These are phyloP conservation scores for Tolypocladium tundrense DNA, from an alignment of 2,329 filamentous ascomycete genomes.

Conservation along the genomic window DNA sequence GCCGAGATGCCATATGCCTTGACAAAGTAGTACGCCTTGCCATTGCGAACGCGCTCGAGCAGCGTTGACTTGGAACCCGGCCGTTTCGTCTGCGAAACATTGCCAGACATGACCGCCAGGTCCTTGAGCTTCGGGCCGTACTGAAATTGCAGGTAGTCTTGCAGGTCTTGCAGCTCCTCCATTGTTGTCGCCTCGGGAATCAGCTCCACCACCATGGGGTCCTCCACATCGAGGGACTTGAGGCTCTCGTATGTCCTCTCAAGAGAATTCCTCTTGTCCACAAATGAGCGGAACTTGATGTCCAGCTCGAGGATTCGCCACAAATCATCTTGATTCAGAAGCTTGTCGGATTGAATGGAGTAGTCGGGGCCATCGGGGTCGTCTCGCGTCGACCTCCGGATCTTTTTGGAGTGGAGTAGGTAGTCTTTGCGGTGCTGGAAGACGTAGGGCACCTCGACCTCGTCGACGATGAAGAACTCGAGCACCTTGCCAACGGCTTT, in stretches of 20 bases:
- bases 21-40: conserved; percentile 72
- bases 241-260: conserved; percentile 70
- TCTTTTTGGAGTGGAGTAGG: conserved; percentile 77
- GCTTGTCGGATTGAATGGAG: conserved; percentile 70
- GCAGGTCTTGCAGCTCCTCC: conserved; percentile 92
- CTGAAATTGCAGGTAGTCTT: conserved; percentile 93
- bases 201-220: conserved; percentile 72
- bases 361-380: conserved; percentile 64
- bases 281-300: conserved; percentile 84
- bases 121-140: conserved; percentile 81
- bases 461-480: conserved; percentile 89
- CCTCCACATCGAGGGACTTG: conserved; percentile 52
- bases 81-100: conserved; percentile 59
- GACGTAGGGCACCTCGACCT: conserved; percentile 93
- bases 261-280: conserved; percentile 83
- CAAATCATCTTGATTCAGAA: conserved; percentile 83
- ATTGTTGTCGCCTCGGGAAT: conserved; percentile 71
- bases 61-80: conserved; percentile 73
- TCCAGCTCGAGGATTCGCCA: conserved; percentile 95
- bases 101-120: conserved; percentile 52
- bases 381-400: conserved; percentile 47
- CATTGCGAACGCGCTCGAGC: conserved; percentile 75
- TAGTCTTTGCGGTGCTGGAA: conserved; percentile 98
- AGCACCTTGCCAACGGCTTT: conserved; percentile 85
- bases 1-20: conserved; percentile 83